phyloP scores from a whole-genome alignment of 225 moss, liverwort and hornwort species.

The Asterella californica region DNA sequence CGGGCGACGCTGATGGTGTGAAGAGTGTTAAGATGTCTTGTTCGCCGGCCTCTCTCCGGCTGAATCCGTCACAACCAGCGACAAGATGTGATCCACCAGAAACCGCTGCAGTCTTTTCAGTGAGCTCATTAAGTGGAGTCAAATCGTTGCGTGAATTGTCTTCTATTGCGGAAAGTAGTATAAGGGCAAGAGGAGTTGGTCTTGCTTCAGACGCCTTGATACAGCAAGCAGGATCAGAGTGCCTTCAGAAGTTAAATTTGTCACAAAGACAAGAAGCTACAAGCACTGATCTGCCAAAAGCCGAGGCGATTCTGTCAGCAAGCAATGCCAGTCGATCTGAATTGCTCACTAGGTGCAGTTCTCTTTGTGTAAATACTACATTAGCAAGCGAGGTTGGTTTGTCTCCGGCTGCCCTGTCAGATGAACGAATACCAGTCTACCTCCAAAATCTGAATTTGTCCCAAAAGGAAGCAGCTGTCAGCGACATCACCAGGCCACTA shows the following conservation, averaged over 20 bases:
- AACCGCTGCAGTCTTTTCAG: not conserved
- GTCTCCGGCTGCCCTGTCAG: slow-evolving; percentile 1
- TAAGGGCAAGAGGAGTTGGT: slow-evolving; percentile 15
- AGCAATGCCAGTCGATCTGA: not conserved
- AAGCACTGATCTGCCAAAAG: slow-evolving; percentile 9
- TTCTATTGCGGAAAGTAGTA: slow-evolving; percentile 16
- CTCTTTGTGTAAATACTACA: slow-evolving; percentile 20
- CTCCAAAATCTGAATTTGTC: slow-evolving; percentile 63
- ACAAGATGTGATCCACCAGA: not conserved
- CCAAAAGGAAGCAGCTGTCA: slow-evolving; percentile 74
- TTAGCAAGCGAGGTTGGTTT: slow-evolving; percentile 16
- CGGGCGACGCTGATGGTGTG: not conserved
- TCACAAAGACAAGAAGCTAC: slow-evolving; percentile 46
- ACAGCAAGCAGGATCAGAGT: slow-evolving; percentile 31
- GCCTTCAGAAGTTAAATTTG: slow-evolving; percentile 38
- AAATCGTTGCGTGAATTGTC: not conserved
- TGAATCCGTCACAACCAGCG: not conserved
- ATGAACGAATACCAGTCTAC: slow-evolving; percentile 40
- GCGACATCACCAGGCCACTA: slow-evolving; percentile 71
- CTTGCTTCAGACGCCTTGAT: not conserved
- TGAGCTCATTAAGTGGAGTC: not conserved
- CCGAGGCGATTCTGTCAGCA: not conserved
- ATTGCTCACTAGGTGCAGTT: slow-evolving; percentile 13
- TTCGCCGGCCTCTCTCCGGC: not conserved
- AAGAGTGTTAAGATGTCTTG: not conserved